Conservation (phyloP, 306 rosid genomes). For the Glycine tomentella region DNA sequence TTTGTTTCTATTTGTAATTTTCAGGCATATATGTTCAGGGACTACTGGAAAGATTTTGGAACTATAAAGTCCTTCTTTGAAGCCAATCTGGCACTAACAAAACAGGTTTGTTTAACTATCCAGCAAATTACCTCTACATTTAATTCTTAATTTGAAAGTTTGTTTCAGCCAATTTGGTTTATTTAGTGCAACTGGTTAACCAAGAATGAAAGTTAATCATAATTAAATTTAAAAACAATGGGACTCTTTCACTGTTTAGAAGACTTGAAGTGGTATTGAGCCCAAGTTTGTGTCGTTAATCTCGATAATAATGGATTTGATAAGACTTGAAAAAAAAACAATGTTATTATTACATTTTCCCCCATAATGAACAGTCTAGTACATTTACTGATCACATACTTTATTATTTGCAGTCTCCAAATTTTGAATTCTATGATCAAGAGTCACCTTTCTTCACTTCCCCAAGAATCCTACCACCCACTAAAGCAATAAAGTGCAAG, state of each 20-base stretch:
- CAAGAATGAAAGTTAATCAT: background rate
- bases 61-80: conserved; percentile 82
- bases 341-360: too few relatives aligned
- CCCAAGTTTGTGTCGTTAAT: too few relatives aligned
- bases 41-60: conserved; percentile 94
- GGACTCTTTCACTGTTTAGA: background rate
- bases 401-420: conserved; percentile 63
- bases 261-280: too few relatives aligned
- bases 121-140: conserved; percentile 9
- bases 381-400: conserved; percentile 42
- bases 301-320: too few relatives aligned
- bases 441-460: conserved; percentile 87
- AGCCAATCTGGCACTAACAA: conserved; percentile 85
- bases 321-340: too few relatives aligned
- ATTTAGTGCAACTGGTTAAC: conserved; percentile 25
- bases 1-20: conserved; percentile 26
- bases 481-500: conserved; percentile 83
- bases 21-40: conserved; percentile 83
- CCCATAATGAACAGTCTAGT: background rate
- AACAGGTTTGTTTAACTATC: conserved; percentile 61
- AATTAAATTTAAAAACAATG: conserved; percentile 33
- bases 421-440: conserved; percentile 79
- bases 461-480: conserved; percentile 86
- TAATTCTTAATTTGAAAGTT: background rate
- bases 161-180: background rate